These are phyloP conservation scores for Umbilicus rupestris DNA, from an alignment of 164 flowering plant species.

Conservation along the genomic window DNA sequence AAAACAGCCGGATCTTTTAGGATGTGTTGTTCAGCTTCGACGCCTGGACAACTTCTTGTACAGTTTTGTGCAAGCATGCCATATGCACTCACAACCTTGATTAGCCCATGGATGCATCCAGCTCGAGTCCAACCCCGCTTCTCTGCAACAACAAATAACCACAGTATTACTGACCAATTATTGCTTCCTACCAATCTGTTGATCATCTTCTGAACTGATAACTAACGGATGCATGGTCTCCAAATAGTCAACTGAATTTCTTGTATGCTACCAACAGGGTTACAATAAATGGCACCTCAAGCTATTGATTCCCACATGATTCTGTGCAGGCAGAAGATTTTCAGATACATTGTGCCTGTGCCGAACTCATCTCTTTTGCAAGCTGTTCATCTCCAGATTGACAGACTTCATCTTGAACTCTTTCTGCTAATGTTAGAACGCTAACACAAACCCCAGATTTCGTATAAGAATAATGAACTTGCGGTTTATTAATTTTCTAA, in stretches of 20 bases:
- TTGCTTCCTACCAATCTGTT: too few relatives aligned
- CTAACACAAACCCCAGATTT: too few relatives aligned
- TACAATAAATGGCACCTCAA: conserved; percentile 56
- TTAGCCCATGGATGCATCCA: conserved; percentile 62
- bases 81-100: conserved; percentile 59
- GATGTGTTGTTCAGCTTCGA: too few relatives aligned
- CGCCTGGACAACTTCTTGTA: too few relatives aligned
- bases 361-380: conserved; percentile 56
- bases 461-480: too few relatives aligned
- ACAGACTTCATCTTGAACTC: conserved; percentile 31
- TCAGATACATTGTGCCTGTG: conserved; percentile 38
- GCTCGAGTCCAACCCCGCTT: conserved; percentile 46
- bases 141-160: conserved; percentile 24
- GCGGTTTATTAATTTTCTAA: too few relatives aligned
- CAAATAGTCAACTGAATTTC: neutral
- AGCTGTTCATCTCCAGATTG: conserved; percentile 65
- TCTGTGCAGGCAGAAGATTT: conserved; percentile 32
- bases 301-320: conserved; percentile 36
- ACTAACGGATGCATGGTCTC: neutral
- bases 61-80: too few relatives aligned
- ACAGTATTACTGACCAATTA: neutral
- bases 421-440: conserved; percentile 43
- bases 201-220: neutral
- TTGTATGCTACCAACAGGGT: neutral
- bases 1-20: too few relatives aligned